A percentile compares a stretch with the other conserved stretches of the same genome.
These are phyloP conservation scores for Picocystis salinarum DNA, from an alignment of 139 green algal species.

Conservation along the genomic window DNA sequence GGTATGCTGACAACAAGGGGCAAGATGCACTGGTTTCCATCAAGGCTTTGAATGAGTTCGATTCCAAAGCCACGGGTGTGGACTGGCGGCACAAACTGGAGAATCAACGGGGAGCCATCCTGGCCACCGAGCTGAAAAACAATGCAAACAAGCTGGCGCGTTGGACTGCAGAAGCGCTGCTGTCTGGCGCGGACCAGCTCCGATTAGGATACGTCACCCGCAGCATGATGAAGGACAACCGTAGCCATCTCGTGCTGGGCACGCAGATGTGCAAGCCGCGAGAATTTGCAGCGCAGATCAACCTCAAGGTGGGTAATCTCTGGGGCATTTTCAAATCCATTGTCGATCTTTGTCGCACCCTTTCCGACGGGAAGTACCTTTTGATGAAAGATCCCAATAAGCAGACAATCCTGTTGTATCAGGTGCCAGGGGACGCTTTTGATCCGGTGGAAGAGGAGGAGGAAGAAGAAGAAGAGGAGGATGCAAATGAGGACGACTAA, in stretches of 20 bases:
- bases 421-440: constrained; percentile 43
- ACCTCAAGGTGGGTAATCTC: constrained; percentile 80
- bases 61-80: constrained; percentile 45
- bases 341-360: constrained; percentile 60
- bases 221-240: constrained; percentile 30
- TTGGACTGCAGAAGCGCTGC: constrained; percentile 81
- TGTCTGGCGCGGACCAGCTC: constrained; percentile 70
- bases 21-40: constrained; percentile 52
- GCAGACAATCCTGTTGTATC: constrained; percentile 63
- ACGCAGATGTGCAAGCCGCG: constrained; percentile 67
- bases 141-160: constrained; percentile 90
- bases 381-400: constrained; percentile 91
- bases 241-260: constrained; percentile 72
- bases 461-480: neutral
- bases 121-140: constrained; percentile 90
- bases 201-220: constrained; percentile 74
- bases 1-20: constrained; percentile 36
- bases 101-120: constrained; percentile 80
- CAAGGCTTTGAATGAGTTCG: constrained; percentile 92
- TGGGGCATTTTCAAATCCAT: constrained; percentile 86
- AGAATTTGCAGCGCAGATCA: constrained; percentile 83
- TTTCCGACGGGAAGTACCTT: constrained; percentile 43
- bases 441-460: constrained; percentile 2
- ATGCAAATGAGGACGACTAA: constrained; percentile 1
- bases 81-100: constrained; percentile 93